phyloP scores from a whole-genome alignment of 179 eudicot genomes.

The Drosera spatulata region DNA sequence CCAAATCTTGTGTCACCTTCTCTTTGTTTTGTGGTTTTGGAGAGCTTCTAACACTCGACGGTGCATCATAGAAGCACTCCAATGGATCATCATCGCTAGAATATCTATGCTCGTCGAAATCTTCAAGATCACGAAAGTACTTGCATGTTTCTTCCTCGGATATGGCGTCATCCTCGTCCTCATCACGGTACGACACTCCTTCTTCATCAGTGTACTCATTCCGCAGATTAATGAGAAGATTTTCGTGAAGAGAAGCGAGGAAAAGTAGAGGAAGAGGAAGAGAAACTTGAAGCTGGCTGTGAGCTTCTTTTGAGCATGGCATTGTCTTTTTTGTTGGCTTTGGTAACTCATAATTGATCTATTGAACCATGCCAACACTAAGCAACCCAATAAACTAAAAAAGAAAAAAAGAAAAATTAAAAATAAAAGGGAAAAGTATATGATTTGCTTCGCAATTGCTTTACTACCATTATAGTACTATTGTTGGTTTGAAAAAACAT shows the following conservation, averaged over 20 bases:
- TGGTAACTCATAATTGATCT: no score
- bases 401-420: no score
- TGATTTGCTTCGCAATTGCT: background rate
- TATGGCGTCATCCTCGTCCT: slow-evolving; percentile 11
- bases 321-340: slow-evolving; percentile 26
- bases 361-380: no score
- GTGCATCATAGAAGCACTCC: background rate
- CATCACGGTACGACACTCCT: slow-evolving; percentile 12
- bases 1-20: slow-evolving; percentile 8
- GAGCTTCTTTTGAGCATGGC: slow-evolving; percentile 69
- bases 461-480: no score
- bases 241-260: slow-evolving; percentile 46
- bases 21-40: slow-evolving; percentile 2
- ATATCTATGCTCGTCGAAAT: slow-evolving; percentile 14
- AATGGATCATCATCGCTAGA: slow-evolving; percentile 7
- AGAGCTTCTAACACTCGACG: background rate
- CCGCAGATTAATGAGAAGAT: slow-evolving; percentile 44
- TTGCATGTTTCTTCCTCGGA: slow-evolving; percentile 12
- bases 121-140: slow-evolving; percentile 8
- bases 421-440: no score
- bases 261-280: slow-evolving; percentile 64
- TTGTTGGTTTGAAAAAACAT: background rate
- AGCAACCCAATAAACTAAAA: no score
- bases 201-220: slow-evolving; percentile 34
- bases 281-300: slow-evolving; percentile 45